A percentile compares a stretch with the other conserved stretches of the same genome.
Evolutionary conservation across 805 yeast species (phyloP).

Genomic region (Barnettozyma californica): DNA sequence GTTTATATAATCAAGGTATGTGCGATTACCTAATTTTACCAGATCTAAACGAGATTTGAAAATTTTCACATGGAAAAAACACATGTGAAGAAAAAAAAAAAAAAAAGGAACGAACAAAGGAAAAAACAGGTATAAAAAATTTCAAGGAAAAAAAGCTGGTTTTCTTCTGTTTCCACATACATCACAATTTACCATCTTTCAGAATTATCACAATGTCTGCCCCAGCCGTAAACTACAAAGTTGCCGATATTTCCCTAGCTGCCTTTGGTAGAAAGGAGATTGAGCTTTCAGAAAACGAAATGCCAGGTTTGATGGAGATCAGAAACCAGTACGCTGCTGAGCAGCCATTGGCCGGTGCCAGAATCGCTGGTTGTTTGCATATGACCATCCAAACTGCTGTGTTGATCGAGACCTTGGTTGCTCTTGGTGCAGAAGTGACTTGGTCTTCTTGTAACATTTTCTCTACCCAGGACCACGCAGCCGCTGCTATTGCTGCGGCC

Average conservation of each 20-base stretch:
- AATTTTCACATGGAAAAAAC: neutral
- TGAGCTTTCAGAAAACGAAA: conserved; percentile 97
- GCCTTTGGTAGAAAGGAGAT: conserved; percentile 99
- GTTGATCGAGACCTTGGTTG: conserved; percentile 92
- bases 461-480: conserved; percentile 99
- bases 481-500: conserved; percentile 98
- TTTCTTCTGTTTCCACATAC: neutral
- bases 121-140: neutral
- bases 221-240: conserved; percentile 77
- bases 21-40: too few species aligned
- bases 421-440: conserved; percentile 98
- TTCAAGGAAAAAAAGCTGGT: neutral
- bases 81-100: neutral
- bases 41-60: conserved; percentile 1
- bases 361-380: conserved; percentile 98
- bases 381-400: conserved; percentile 99
- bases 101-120: neutral
- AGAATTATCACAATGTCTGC: conserved; percentile 39
- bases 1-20: too few species aligned
- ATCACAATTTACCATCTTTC: neutral
- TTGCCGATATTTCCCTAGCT: conserved; percentile 96
- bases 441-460: conserved; percentile 99
- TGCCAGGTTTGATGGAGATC: conserved; percentile 99
- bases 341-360: conserved; percentile 97
- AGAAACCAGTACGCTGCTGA: conserved; percentile 85